Evolutionary conservation across 768 basidiomycete species (phyloP), one percentile per base, ranked within the genome.

Genomic region (Roridomyces roridus): DNA sequence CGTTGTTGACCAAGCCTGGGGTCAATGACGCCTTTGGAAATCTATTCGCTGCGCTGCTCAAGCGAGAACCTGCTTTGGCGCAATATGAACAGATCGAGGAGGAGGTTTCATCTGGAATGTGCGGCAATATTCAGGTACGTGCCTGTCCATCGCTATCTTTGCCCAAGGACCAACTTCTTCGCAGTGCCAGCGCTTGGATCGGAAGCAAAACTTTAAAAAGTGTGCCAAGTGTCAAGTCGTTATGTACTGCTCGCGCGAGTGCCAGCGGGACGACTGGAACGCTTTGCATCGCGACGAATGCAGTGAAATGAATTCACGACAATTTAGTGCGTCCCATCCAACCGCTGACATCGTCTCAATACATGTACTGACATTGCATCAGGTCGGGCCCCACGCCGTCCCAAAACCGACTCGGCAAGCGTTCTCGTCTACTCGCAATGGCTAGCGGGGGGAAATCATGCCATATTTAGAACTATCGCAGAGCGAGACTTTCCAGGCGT

Each of bases 191-290:
- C 72, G 71, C 45, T 45, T 72, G 28, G 71, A 73, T 21, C 49
- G 44, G 2, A 74, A 71, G 49, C 69, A 70, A 45, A 67, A 63
- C 14, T 72, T 78, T 58, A 59, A 60, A 34, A 67, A 69, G 36
- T 78, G 75, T 46, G 60, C 66, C 5, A 67, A 66, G 1, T 77
- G 77, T 59, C 55, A 62, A 5, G 65, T 54, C 2, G 72, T 70
- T 4, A 59, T 71, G 9, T 77, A 77, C 57, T 77, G 77, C 51
- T 77, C 75, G 1, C 70, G 70, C 41, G 73, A 75, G 55, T 77
- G 77, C 44, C 75, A 76, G 62, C 57, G 59, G 3, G 46, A 52
- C 4, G 72, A 68, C 4, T 74, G 75, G 75, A 76, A 77, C 29
- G 70, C 66, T 8, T 68, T 69, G 10, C 75, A 77, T 58, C 68